Base-by-base conservation (phyloP, 73 alveolate genomes). In the Uronychia setigera region DNA sequence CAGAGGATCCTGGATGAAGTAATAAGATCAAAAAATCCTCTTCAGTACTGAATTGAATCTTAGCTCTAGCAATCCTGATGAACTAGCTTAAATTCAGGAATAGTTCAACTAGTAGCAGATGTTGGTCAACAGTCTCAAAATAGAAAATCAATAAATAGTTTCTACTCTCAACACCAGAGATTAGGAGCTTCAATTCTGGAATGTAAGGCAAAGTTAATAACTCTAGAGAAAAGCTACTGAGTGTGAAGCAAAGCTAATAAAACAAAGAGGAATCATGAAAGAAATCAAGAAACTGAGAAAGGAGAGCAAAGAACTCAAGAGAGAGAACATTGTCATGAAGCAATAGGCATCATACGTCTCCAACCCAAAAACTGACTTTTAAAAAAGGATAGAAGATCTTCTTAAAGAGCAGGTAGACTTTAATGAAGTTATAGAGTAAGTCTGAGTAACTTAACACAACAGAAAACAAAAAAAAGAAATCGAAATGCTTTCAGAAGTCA, bases 1-100 rank as follows among this genome's bases (percentile, higher is more conserved):
- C 59, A 90, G 59, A 81, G 74, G 31, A 25, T 80, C 77, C 87
- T 83, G 1, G 91, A 91, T 74, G 96, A 93, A 46, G 93, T 90
- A 1, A 85, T 90, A 1, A 80, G 67, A 79, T 30, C 81, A 35
- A 89, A 85, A 58, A 91, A 89, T 79, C 88, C 95, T 13, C 76
- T 89, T 31, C 82, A 83, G 78, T 90, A 46, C 5, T 5, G 5
- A 19, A 5, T 46, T 19, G 67, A 11, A 46, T 11, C 67, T 5
- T 11, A 46, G 19, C n/a, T 11, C n/a, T 11, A 46, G 67, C 67
- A 46, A 89, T 58, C 95, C 95, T 1, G 83, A 82, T 79, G 92
- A 89, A 57, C 59, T 78, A 1, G 84, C 74, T 14, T 77, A 84
- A 14, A 85, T 90, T 13, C 92, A 90, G n/a, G 79, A 83, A 30